These are phyloP conservation scores for Nymphaea colorata DNA, from an alignment of 164 flowering plant genomes.

Conservation along the genomic window DNA sequence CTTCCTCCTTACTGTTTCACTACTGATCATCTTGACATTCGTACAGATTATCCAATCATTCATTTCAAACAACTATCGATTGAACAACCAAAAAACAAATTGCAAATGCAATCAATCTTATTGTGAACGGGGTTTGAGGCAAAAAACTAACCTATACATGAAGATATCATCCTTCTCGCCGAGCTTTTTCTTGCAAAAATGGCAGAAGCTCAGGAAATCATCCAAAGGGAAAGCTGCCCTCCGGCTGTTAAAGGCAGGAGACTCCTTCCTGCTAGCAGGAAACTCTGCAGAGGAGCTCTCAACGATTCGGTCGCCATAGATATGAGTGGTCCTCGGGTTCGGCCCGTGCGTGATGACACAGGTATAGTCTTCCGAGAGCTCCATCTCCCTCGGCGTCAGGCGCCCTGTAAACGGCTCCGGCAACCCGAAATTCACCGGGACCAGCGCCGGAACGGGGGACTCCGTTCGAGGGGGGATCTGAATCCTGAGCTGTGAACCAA, in stretches of 20 bases:
- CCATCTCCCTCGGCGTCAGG: constrained; percentile 51
- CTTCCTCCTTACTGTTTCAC: too few relatives aligned
- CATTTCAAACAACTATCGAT: too few relatives aligned
- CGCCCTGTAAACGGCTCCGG: constrained; percentile 27
- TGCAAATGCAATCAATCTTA: too few relatives aligned
- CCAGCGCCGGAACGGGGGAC: constrained; percentile 17
- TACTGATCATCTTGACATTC: too few relatives aligned
- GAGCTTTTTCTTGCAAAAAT: constrained; percentile 60
- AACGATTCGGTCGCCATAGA: constrained; percentile 65
- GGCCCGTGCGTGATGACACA: constrained; percentile 67
- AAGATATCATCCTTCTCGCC: constrained; percentile 68
- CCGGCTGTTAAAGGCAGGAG: constrained; percentile 2
- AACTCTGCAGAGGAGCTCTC: constrained; percentile 34
- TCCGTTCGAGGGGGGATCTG: constrained; percentile 46
- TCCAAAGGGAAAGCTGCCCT: constrained; percentile 24
- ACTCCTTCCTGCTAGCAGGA: constrained; percentile 17
- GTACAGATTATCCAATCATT: too few relatives aligned
- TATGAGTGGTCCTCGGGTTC: constrained; percentile 65
- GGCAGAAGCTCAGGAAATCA: constrained; percentile 62
- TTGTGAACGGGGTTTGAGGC: too few relatives aligned
- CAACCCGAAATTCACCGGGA: constrained; percentile 10
- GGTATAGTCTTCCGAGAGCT: constrained; percentile 77
- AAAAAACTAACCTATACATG: constrained; percentile 61
- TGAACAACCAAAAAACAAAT: too few relatives aligned
- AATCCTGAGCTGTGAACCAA: constrained; percentile 71